A percentile compares a stretch with the other conserved stretches of the same genome.
phyloP scores from a whole-genome alignment of 768 basidiomycete genomes.

The Cubamyces sp. region DNA sequence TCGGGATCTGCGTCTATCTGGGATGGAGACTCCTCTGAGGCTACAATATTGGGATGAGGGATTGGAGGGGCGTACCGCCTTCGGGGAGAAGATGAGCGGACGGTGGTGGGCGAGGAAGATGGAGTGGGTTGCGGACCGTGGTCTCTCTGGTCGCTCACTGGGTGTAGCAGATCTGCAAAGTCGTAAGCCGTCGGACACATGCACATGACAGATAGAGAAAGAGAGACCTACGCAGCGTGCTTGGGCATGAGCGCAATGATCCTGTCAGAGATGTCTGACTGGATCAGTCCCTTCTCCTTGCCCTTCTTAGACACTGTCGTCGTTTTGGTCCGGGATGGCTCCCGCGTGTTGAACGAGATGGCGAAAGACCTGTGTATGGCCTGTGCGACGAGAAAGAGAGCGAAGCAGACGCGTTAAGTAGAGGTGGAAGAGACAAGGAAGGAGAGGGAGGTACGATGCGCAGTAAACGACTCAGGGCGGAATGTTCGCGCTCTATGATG shows the following conservation, averaged over 20 bases:
- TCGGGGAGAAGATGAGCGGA: constrained; percentile 39
- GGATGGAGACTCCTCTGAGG: constrained; percentile 48
- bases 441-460: constrained; percentile 26
- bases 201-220: background rate
- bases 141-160: constrained; percentile 52
- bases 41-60: constrained; percentile 32
- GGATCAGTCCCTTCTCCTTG: constrained; percentile 41
- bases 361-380: constrained; percentile 3
- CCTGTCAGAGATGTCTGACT: constrained; percentile 59
- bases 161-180: constrained; percentile 47
- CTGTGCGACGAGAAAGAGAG: constrained; percentile 9
- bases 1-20: constrained; percentile 57
- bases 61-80: constrained; percentile 28
- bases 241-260: constrained; percentile 70
- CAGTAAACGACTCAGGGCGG: constrained; percentile 28
- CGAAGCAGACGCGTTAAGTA: background rate
- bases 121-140: constrained; percentile 34
- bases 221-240: constrained; percentile 55
- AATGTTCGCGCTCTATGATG: constrained; percentile 25
- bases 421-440: constrained; percentile 3
- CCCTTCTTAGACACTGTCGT: constrained; percentile 34
- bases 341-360: constrained; percentile 27
- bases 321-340: constrained; percentile 24
- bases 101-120: constrained; percentile 37
- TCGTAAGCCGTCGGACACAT: constrained; percentile 9